Evolutionary conservation across 106 monocot genomes (phyloP), one percentile per base, ranked within the genome.

Genomic region (Dendrobium chrysotoxum): DNA sequence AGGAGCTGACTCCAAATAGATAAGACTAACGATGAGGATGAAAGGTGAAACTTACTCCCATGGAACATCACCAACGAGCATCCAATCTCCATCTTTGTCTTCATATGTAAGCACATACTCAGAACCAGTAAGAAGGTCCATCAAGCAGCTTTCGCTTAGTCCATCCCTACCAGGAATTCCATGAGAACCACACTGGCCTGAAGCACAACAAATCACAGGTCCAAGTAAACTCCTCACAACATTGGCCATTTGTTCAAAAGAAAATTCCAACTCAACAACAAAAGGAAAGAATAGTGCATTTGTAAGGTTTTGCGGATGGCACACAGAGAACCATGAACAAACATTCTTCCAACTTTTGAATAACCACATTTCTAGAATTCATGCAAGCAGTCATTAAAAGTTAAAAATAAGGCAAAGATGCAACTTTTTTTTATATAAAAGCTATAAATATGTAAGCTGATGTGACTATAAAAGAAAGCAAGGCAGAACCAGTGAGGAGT

Each of bases 81-180:
- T 82, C 82, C 82, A 82, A 28, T 82, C 82, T 16, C 77, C 82
- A 77, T 82, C 82, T 28, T 68, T 82, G 77, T 82, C 82, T 50
- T 82, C 82, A 83, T 90, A 90, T n/a, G 90, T 87, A 20, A 90
- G 83, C 68, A 90, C 87, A 47, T 84, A 85, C 70, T 91, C 90
- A 50, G 88, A 86, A 35, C 84, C 88, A 80, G 82, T 83, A 76
- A 89, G 86, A 75, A 89, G 67, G 82, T 89, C 86, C 79, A 79
- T 86, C 81, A 89, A 73, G 0, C 84, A 68, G 70, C 80, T 84
- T 80, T 88, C 85, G 40, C 79, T 88, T 21, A 91, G 75, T 53
- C 86, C 82, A 75, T 88, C 88, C 82, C 75, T 88, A 47, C 84
- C 78, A 4, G 85, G 78, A 73, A 84, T 64, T 75, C 84, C 90